Percentiles rank a stretch among this genome's conserved stretches.
Conservation (phyloP, 331 rosid genomes). For the Spiraea crenata region DNA sequence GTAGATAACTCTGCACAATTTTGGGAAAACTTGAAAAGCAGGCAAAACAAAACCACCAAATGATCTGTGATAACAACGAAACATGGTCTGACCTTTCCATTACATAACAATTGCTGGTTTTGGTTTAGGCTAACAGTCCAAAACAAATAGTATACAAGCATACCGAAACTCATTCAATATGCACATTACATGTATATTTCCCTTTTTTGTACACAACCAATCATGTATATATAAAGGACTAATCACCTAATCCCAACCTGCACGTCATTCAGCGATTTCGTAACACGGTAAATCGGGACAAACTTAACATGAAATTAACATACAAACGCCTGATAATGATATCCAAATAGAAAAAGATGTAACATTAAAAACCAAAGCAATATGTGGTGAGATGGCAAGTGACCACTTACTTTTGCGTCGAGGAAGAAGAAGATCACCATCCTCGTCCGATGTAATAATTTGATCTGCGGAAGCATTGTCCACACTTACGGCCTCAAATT, state of each 20-base stretch:
- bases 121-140: not conserved
- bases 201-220: not conserved
- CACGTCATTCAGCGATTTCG: not conserved
- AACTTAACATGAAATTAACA: not conserved
- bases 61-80: not conserved
- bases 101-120: not conserved
- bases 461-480: conserved; percentile 27
- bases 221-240: not conserved
- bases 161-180: no score
- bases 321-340: not conserved
- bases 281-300: no score
- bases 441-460: conserved; percentile 45
- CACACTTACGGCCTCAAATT: conserved; percentile 22
- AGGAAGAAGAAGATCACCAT: conserved; percentile 80
- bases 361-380: not conserved
- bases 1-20: conserved; percentile 31
- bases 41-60: not conserved
- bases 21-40: not conserved
- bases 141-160: not conserved
- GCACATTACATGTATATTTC: no score
- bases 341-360: not conserved
- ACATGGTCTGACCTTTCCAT: not conserved
- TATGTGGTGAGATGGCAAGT: not conserved
- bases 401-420: conserved; percentile 50
- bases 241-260: not conserved